Evolutionary conservation across 192 early-diverging fungal species (phyloP).

Genomic region (Podila horticola): DNA sequence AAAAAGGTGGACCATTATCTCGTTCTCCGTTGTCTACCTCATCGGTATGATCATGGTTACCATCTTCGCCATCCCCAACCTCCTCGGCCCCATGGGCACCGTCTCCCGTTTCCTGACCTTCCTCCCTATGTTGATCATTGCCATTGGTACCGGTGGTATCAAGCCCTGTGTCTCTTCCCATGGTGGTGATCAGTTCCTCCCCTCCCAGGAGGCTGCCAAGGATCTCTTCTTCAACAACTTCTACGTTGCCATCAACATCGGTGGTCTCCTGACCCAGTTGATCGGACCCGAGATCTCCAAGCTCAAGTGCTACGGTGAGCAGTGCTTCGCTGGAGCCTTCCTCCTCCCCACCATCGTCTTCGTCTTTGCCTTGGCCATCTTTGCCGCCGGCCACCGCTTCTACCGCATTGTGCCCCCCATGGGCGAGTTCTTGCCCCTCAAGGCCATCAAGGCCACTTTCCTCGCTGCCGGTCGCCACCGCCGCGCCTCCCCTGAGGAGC

Average conservation of each 20-base stretch:
- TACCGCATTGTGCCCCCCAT: conserved; percentile 73
- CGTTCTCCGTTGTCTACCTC: conserved; percentile 58
- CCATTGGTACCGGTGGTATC: conserved; percentile 72
- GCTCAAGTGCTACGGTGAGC: conserved; percentile 42
- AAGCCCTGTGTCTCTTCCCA: conserved; percentile 61
- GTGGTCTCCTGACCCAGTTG: conserved; percentile 61
- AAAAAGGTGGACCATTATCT: conserved; percentile 50
- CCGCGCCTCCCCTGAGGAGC: conserved; percentile 32
- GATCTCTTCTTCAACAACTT: conserved; percentile 58
- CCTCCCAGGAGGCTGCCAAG: conserved; percentile 53
- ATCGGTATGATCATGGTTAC: conserved; percentile 61
- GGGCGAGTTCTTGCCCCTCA: conserved; percentile 62
- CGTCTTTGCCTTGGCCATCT: conserved; percentile 54
- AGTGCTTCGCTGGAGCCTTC: conserved; percentile 61
- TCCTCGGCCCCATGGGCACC: conserved; percentile 28
- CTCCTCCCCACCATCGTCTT: conserved; percentile 53
- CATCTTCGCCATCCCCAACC: conserved; percentile 57
- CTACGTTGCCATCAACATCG: conserved; percentile 69
- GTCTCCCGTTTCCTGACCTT: conserved; percentile 47
- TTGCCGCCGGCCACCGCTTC: conserved; percentile 58
- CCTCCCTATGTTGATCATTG: conserved; percentile 63
- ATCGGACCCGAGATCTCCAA: conserved; percentile 56
- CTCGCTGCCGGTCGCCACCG: conserved; percentile 12
- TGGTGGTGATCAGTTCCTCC: conserved; percentile 58
- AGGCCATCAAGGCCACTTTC: conserved; percentile 50